Conservation (phyloP, 495 filamentous ascomycete species). For the Penicillium longicatenatum region DNA sequence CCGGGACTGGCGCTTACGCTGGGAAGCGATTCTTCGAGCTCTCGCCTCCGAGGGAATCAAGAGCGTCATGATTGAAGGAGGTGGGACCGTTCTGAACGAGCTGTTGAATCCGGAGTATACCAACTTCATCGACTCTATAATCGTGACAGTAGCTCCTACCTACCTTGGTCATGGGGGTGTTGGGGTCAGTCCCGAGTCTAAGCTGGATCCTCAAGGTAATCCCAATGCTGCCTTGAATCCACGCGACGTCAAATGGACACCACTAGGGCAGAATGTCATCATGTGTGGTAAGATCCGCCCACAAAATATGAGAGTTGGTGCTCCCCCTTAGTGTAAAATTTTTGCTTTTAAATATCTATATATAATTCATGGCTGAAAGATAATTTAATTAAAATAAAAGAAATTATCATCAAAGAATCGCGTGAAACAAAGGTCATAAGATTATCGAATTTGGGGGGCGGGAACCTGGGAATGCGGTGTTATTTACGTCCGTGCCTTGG, state of each 20-base stretch:
- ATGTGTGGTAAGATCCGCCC: slow-evolving; percentile 64
- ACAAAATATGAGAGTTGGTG: neutral
- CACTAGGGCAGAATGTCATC: slow-evolving; percentile 75
- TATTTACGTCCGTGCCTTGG: slow-evolving; percentile 19
- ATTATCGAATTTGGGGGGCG: neutral
- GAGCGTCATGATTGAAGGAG: slow-evolving; percentile 89
- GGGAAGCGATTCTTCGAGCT: slow-evolving; percentile 62
- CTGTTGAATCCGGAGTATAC: slow-evolving; percentile 63
- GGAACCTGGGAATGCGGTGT: slow-evolving; percentile 26
- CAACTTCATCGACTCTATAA: slow-evolving; percentile 68
- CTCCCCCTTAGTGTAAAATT: neutral
- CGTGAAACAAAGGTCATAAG: neutral
- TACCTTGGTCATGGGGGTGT: slow-evolving; percentile 83
- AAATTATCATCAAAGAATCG: neutral
- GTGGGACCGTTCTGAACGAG: slow-evolving; percentile 74
- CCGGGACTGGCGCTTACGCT: slow-evolving; percentile 54
- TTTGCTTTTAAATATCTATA: no score
- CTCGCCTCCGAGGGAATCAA: slow-evolving; percentile 62
- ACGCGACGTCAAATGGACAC: slow-evolving; percentile 67
- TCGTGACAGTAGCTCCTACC: slow-evolving; percentile 82
- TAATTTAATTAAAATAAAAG: neutral
- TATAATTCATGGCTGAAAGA: neutral
- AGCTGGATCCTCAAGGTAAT: slow-evolving; percentile 47
- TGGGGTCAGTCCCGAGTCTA: slow-evolving; percentile 62
- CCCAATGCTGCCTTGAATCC: slow-evolving; percentile 62